A percentile compares a stretch with the other conserved stretches of the same genome.
Conservation (phyloP, 495 filamentous ascomycete species). For the Bacidia gigantensis region DNA sequence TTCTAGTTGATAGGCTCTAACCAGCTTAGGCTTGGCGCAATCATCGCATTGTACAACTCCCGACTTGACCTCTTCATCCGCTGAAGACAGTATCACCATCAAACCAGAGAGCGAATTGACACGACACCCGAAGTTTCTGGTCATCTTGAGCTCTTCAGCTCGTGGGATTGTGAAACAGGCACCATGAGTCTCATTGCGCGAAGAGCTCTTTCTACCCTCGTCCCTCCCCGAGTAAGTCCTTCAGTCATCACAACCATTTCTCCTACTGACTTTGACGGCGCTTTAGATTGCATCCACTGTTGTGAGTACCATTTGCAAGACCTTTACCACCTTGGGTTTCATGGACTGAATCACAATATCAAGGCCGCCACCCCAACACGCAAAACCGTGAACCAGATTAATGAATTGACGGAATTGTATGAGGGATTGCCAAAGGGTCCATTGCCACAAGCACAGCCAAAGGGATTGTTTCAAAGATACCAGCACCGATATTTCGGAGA, state of each 20-base stretch:
- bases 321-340: not conserved
- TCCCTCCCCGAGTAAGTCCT: constrained; percentile 81
- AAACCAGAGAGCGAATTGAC: no score
- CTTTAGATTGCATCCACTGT: constrained; percentile 61
- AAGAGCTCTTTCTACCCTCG: constrained; percentile 89
- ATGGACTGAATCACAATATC: not conserved
- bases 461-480: constrained; percentile 73
- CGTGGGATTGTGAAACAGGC: constrained; percentile 27
- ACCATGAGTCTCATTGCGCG: constrained; percentile 84
- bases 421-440: constrained; percentile 85
- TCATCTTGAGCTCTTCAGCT: no score
- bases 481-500: constrained; percentile 89
- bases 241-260: constrained; percentile 4
- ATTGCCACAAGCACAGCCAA: constrained; percentile 65
- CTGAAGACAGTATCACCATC: no score
- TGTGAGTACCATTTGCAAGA: not conserved
- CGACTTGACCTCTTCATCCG: not conserved
- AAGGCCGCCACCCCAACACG: constrained; percentile 35
- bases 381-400: constrained; percentile 87
- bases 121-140: not conserved
- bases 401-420: constrained; percentile 95
- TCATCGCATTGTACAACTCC: not conserved
- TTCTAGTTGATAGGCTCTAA: not conserved
- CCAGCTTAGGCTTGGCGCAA: not conserved
- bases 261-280: constrained; percentile 19